Evolutionary conservation across 129 eudicot genomes (phyloP).

Genomic region (Lonicera japonica): DNA sequence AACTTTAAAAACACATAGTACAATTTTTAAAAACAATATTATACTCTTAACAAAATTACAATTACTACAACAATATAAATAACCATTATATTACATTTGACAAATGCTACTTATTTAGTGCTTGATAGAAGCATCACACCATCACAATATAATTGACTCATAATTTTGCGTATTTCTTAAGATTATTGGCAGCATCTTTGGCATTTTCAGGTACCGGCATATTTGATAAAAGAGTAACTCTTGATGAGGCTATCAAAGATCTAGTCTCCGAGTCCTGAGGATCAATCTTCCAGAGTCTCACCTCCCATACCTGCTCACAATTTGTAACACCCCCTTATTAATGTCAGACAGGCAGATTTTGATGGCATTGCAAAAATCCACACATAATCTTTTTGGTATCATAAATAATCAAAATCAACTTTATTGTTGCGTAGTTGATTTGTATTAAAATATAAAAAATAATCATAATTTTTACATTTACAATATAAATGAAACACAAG

Average conservation of each 20-base stretch:
- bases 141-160: conserved; percentile 16
- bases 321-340: neutral
- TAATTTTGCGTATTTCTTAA: conserved; percentile 59
- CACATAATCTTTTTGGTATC: neutral
- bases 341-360: neutral
- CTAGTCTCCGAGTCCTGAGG: conserved; percentile 32
- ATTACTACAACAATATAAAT: no score
- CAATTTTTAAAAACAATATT: no score
- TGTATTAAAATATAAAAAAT: no score
- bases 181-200: conserved; percentile 36
- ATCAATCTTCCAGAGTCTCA: conserved; percentile 53
- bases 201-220: conserved; percentile 54
- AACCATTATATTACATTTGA: no score
- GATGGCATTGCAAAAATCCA: neutral
- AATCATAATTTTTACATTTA: neutral
- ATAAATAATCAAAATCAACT: no score
- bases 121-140: no score
- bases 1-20: no score
- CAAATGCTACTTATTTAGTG: no score
- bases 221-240: conserved; percentile 60
- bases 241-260: conserved; percentile 50
- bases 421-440: no score
- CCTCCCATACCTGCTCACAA: conserved; percentile 77
- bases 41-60: no score
- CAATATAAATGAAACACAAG: neutral